These are phyloP conservation scores for Suhomyces terraborum DNA, from an alignment of 1,139 yeast genomes.

Conservation along the genomic window DNA sequence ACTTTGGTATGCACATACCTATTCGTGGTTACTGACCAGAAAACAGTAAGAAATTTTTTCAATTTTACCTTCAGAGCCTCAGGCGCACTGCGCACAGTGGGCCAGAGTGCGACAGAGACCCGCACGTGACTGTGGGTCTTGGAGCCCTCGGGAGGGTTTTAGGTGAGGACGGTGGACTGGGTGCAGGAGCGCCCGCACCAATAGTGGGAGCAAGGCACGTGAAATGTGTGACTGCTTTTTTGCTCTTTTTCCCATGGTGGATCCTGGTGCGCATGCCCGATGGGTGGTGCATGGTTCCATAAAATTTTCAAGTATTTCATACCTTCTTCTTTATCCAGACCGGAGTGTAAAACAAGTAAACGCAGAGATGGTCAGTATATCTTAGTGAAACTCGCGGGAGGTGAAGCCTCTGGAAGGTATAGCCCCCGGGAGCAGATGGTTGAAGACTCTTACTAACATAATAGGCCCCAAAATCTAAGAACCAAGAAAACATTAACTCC, in stretches of 20 bases:
- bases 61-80: conserved; percentile 14
- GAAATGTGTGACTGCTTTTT: conserved; percentile 16
- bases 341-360: conserved; percentile 76
- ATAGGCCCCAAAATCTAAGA: conserved; percentile 83
- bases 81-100: conserved; percentile 11
- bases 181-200: conserved; percentile 1
- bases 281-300: conserved; percentile 6
- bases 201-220: conserved; percentile 6
- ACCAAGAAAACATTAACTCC: conserved; percentile 95
- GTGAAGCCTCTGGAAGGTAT: too few species aligned
- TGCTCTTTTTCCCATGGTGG: too few species aligned
- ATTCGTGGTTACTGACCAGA: conserved; percentile 18
- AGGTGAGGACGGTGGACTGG: background rate
- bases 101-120: background rate
- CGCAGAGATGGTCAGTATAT: conserved; percentile 97
- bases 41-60: conserved; percentile 18
- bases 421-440: conserved; percentile 7
- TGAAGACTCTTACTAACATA: conserved; percentile 32
- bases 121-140: conserved; percentile 9
- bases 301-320: conserved; percentile 13
- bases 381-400: background rate
- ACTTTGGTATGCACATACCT: conserved; percentile 16
- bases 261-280: background rate
- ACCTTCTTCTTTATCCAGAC: conserved; percentile 48
- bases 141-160: background rate